Conservation (phyloP, 1,139 yeast species). For the Petasospora fabianii region DNA sequence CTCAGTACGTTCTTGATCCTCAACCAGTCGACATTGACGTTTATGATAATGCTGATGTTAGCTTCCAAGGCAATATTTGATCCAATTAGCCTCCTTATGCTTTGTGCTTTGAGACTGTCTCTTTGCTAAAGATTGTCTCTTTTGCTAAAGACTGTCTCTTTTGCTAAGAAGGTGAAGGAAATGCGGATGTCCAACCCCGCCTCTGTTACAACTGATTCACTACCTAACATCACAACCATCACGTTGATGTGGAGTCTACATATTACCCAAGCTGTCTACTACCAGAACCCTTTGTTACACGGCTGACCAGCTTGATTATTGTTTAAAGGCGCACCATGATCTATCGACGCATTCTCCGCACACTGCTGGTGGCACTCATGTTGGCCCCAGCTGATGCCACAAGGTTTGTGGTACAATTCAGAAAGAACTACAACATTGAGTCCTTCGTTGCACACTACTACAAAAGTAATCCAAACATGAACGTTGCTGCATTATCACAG, state of each 20-base stretch:
- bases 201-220: conserved; percentile 3
- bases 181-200: conserved; percentile 4
- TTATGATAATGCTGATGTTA: conserved; percentile 1
- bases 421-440: conserved; percentile 17
- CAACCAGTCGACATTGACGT: conserved; percentile 6
- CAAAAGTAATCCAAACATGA: conserved; percentile 7
- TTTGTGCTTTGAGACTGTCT: too few species aligned
- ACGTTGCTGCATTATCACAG: conserved; percentile 11
- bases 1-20: conserved; percentile 10
- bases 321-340: too few species aligned
- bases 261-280: too few species aligned
- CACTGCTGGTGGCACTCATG: not conserved
- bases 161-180: too few species aligned
- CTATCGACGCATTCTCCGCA: not conserved
- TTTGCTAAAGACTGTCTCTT: too few species aligned
- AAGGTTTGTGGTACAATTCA: conserved; percentile 24
- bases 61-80: conserved; percentile 3
- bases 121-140: too few species aligned
- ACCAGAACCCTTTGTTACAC: too few species aligned
- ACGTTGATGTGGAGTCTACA: too few species aligned
- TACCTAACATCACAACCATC: not conserved
- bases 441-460: conserved; percentile 19
- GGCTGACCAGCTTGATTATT: too few species aligned
- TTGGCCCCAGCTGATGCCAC: conserved; percentile 4
- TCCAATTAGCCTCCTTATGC: too few species aligned